Conservation (phyloP, 1,284 basidiomycete genomes). For the Heliocybe sulcata region DNA sequence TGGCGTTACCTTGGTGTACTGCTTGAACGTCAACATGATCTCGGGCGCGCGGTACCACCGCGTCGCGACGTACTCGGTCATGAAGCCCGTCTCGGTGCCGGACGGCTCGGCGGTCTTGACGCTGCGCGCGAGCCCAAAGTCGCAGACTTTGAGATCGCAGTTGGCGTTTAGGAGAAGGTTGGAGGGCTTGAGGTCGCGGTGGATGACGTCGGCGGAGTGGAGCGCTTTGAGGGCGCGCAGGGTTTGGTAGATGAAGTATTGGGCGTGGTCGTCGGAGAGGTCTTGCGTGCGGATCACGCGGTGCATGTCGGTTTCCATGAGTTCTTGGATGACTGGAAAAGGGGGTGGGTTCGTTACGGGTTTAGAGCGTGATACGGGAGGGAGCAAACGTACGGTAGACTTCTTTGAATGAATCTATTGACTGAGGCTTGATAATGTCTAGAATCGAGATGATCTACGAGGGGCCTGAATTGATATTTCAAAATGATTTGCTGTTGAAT, state of each 20-base stretch:
- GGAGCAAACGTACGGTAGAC: conserved; percentile 61
- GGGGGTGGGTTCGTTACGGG: neutral
- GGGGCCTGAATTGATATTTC: conserved; percentile 8
- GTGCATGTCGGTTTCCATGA: conserved; percentile 73
- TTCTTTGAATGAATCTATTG: conserved; percentile 90
- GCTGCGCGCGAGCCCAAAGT: conserved; percentile 87
- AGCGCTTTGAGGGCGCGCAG: conserved; percentile 91
- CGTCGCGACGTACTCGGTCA: conserved; percentile 95
- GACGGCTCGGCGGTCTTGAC: conserved; percentile 82
- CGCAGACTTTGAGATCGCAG: conserved; percentile 93
- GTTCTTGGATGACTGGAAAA: conserved; percentile 61
- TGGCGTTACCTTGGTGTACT: conserved; percentile 95
- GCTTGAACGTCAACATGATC: conserved; percentile 95
- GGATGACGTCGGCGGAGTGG: conserved; percentile 91
- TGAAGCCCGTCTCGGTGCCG: conserved; percentile 82
- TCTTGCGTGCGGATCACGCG: conserved; percentile 75
- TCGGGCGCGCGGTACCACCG: conserved; percentile 92
- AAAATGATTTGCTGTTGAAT: neutral
- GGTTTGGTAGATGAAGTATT: conserved; percentile 82
- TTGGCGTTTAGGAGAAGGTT: conserved; percentile 95
- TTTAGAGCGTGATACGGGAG: neutral
- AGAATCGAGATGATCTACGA: conserved; percentile 88
- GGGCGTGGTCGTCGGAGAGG: conserved; percentile 74
- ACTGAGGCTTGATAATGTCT: conserved; percentile 89
- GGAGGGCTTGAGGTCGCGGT: conserved; percentile 93